A percentile compares a stretch with the other conserved stretches of the same genome.
These are phyloP conservation scores for Paracoccidioides lutzii DNA, from an alignment of 2,329 filamentous ascomycete genomes.

Conservation along the genomic window DNA sequence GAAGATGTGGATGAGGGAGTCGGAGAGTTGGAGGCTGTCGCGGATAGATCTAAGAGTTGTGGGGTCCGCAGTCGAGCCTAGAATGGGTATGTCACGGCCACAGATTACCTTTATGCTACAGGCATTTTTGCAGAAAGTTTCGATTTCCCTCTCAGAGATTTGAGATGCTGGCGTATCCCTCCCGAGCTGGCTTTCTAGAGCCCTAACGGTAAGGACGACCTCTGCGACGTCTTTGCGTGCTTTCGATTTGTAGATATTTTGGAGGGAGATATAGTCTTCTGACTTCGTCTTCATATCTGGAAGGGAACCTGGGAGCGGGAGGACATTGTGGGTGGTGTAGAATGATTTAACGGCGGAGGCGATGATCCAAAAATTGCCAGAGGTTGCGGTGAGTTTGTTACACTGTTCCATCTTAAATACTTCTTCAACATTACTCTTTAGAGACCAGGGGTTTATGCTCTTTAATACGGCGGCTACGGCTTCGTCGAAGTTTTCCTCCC, in stretches of 20 bases:
- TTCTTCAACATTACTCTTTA: constrained; percentile 58
- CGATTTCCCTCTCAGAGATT: constrained; percentile 62
- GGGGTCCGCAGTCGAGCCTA: constrained; percentile 28
- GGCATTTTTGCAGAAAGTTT: constrained; percentile 90
- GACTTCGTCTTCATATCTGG: constrained; percentile 98
- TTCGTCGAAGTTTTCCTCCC: constrained; percentile 95
- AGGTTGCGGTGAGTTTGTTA: constrained; percentile 31
- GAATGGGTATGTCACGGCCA: constrained; percentile 42
- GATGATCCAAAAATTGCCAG: constrained; percentile 76
- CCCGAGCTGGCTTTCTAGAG: constrained; percentile 37
- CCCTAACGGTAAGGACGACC: constrained; percentile 53
- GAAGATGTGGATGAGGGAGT: constrained; percentile 56
- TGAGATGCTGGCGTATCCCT: constrained; percentile 31
- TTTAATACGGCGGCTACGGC: constrained; percentile 79
- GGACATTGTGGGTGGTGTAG: constrained; percentile 54
- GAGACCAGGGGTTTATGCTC: constrained; percentile 55
- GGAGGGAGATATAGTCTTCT: constrained; percentile 73
- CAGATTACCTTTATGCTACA: constrained; percentile 83
- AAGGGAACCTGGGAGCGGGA: constrained; percentile 75
- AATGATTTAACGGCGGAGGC: constrained; percentile 68
- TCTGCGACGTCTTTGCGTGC: constrained; percentile 66
- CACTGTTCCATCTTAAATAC: constrained; percentile 62
- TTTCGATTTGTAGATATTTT: constrained; percentile 86
- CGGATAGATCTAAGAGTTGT: constrained; percentile 35
- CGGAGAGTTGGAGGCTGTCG: constrained; percentile 29